Evolutionary conservation across 2,329 filamentous ascomycete species (phyloP).

Genomic region (Pseudocercospora crystallina): DNA sequence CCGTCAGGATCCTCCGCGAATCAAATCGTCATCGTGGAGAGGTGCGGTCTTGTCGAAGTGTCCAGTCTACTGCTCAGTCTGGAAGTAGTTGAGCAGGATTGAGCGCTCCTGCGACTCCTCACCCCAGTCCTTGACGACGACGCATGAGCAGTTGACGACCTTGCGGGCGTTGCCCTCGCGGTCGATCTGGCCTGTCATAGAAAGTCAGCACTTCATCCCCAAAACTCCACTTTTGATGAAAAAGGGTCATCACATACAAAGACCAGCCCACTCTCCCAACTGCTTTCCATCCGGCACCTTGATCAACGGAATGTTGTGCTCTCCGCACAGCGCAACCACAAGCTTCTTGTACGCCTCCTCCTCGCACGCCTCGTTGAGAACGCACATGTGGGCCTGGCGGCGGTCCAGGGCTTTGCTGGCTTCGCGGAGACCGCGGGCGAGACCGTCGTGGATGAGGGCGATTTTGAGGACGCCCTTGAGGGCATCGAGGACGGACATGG

Average conservation of each 20-base stretch:
- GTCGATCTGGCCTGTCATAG: conserved; percentile 80
- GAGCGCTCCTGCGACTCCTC: conserved; percentile 99
- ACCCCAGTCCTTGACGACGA: conserved; percentile 99
- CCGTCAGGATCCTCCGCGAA: no score
- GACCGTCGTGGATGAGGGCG: conserved; percentile 98
- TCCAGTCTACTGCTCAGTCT: conserved; percentile 64
- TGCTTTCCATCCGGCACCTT: conserved; percentile 99
- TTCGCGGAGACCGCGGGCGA: conserved; percentile 96
- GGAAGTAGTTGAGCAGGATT: conserved; percentile 99
- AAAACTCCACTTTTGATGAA: not conserved
- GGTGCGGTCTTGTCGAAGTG: no score
- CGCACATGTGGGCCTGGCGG: conserved; percentile 99
- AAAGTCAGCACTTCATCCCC: conserved; percentile 12
- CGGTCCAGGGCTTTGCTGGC: conserved; percentile 98
- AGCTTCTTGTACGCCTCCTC: conserved; percentile 99
- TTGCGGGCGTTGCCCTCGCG: conserved; percentile 99
- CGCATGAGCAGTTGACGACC: conserved; percentile 99
- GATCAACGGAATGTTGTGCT: conserved; percentile 99
- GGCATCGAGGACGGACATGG: conserved; percentile 94
- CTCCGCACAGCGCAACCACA: conserved; percentile 94
- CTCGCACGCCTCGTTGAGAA: conserved; percentile 99
- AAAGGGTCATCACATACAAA: conserved; percentile 73
- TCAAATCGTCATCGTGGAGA: no score
- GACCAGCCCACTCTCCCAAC: conserved; percentile 98
- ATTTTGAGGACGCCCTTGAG: conserved; percentile 99